phyloP scores from a whole-genome alignment of 441 rosid species.

The Croton setiger region DNA sequence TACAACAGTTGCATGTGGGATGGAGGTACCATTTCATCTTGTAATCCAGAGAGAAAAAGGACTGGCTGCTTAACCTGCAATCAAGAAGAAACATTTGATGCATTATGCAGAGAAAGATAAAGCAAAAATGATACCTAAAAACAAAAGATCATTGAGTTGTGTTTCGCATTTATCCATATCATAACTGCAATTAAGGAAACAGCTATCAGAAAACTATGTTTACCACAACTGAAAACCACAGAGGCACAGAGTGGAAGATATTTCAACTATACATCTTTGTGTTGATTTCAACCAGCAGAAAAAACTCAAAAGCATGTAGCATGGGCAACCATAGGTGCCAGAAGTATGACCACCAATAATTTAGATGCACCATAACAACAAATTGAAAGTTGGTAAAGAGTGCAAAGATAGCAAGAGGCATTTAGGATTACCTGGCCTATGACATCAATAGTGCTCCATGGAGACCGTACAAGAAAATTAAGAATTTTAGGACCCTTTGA shows the following conservation, averaged over 20 bases:
- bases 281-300: neutral
- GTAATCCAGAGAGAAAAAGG: conserved; percentile 93
- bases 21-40: conserved; percentile 98
- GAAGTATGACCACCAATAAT: neutral
- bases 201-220: neutral
- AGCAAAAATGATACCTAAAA: neutral
- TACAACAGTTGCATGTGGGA: conserved; percentile 86
- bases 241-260: neutral
- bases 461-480: conserved; percentile 90
- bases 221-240: neutral
- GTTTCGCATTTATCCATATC: neutral
- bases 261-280: neutral
- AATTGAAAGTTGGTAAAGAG: conserved; percentile 1
- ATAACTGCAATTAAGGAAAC: neutral
- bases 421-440: conserved; percentile 64
- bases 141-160: neutral
- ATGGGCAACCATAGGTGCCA: conserved; percentile 10
- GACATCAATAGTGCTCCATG: conserved; percentile 87
- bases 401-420: conserved; percentile 11
- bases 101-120: neutral
- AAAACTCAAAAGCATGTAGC: neutral
- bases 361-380: conserved; percentile 8
- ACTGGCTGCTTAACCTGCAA: conserved; percentile 83
- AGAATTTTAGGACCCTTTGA: conserved; percentile 76
- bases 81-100: conserved; percentile 18